Percentiles rank a stretch among this genome's conserved stretches.
Conservation (phyloP, 495 filamentous ascomycete species). For the Daldinia loculata region DNA sequence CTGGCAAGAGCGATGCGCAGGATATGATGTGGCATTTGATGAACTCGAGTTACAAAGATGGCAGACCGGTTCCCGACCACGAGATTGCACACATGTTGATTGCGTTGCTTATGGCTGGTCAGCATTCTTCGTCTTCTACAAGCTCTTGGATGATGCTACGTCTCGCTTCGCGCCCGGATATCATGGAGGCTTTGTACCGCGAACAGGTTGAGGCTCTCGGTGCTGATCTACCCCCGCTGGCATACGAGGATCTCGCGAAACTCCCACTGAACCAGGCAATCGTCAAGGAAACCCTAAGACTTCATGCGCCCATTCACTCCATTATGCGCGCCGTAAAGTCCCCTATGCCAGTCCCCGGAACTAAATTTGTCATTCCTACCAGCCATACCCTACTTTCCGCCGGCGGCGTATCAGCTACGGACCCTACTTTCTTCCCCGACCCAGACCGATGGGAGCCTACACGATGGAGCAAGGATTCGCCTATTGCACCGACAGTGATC, state of each 20-base stretch:
- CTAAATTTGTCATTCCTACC: slow-evolving; percentile 78
- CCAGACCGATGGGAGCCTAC: slow-evolving; percentile 85
- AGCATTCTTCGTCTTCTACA: slow-evolving; percentile 86
- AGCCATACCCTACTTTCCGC: slow-evolving; percentile 81
- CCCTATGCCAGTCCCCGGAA: slow-evolving; percentile 80
- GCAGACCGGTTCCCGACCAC: slow-evolving; percentile 72
- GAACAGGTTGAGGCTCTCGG: slow-evolving; percentile 75
- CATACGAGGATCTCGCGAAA: slow-evolving; percentile 72
- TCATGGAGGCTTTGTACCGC: slow-evolving; percentile 77
- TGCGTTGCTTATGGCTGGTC: slow-evolving; percentile 86
- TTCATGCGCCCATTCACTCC: slow-evolving; percentile 84
- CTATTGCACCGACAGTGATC: slow-evolving; percentile 54
- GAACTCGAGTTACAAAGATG: slow-evolving; percentile 79
- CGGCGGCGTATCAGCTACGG: slow-evolving; percentile 77
- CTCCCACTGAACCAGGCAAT: slow-evolving; percentile 74
- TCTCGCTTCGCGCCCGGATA: slow-evolving; percentile 74
- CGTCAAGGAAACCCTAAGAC: slow-evolving; percentile 81
- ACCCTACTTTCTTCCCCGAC: slow-evolving; percentile 79
- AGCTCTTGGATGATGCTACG: slow-evolving; percentile 83
- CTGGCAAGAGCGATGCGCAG: slow-evolving; percentile 57
- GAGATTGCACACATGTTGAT: slow-evolving; percentile 94
- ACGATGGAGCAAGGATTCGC: slow-evolving; percentile 74
- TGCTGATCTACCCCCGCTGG: slow-evolving; percentile 67
- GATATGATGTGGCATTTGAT: slow-evolving; percentile 91
- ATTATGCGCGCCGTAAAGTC: slow-evolving; percentile 86